Evolutionary conservation across 1,284 basidiomycete species (phyloP).

Genomic region (Prillingera fragicola): DNA sequence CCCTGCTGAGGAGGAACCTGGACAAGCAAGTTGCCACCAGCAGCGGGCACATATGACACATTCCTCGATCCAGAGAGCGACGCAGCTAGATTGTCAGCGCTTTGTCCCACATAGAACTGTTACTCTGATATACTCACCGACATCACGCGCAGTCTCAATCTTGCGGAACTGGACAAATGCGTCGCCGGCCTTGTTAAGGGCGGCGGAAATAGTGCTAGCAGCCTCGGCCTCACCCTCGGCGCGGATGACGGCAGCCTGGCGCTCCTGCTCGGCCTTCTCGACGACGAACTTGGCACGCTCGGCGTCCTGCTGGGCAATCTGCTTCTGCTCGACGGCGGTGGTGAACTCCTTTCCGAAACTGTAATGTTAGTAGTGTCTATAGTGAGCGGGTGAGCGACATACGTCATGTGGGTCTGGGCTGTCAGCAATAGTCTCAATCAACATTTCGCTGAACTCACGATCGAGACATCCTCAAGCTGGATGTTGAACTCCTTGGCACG

Average conservation of each 20-base stretch:
- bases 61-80: conserved; percentile 72
- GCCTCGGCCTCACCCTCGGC: conserved; percentile 99
- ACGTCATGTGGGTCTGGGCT: conserved; percentile 53
- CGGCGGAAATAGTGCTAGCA: conserved; percentile 82
- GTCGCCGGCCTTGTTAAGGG: conserved; percentile 86
- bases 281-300: conserved; percentile 99
- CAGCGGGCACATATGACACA: conserved; percentile 80
- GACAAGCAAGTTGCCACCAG: conserved; percentile 70
- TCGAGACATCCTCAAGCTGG: conserved; percentile 93
- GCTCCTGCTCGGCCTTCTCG: conserved; percentile 93
- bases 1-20: conserved; percentile 67
- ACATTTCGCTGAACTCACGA: conserved; percentile 45
- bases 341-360: conserved; percentile 53
- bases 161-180: conserved; percentile 92
- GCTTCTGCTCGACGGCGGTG: conserved; percentile 90
- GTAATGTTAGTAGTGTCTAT: background rate
- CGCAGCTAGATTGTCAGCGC: conserved; percentile 41
- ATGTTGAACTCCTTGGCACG: conserved; percentile 96
- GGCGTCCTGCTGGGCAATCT: conserved; percentile 63
- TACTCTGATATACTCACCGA: conserved; percentile 46
- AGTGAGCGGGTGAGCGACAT: background rate
- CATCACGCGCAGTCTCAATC: conserved; percentile 97
- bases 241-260: conserved; percentile 94
- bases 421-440: conserved; percentile 1
- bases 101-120: background rate